Evolutionary conservation across 371 early-diverging fungal species (phyloP), one percentile per base, ranked within the genome.

Genomic region (Lichtheimia hyalospora): DNA sequence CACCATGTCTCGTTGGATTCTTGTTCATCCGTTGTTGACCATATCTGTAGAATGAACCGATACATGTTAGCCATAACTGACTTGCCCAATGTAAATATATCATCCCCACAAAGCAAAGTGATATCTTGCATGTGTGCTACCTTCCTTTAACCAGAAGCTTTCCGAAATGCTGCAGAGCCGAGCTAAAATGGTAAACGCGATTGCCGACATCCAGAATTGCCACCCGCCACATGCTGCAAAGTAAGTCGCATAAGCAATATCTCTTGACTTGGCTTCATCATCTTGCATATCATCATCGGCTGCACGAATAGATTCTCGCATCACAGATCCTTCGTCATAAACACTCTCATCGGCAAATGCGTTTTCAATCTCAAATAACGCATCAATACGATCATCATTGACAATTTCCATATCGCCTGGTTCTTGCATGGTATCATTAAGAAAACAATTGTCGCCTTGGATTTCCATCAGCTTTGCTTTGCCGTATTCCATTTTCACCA

Each of bases 101-200:
- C 5, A 8, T 8, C n/a, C 46, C 46, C 46, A 46, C 18, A 46
- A 46, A 20, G 20, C 16, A 46, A 46, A 46, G 14, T n/a, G 46
- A 34, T 14, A 53, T 8, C 28, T 40, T n/a, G 28, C 39, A 13
- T 28, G 8, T 50, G 48, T 57, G 48, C 62, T 74, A 68, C 70
- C 69, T 79, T 69, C 79, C 79, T 80, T 80, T 66, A 80, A 65
- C 81, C 81, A 80, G 69, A 68, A 77, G 57, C 70, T 75, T 59
- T 80, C 81, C 7, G 69, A 63, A 16, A 80, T 73, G 16, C 61
- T 69, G 21, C 69, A 56, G 6, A 71, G 13, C 15, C 81, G 63
- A 3, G 75, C 71, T 13, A 77, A 49, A 16, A 77, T 42, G 14
- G 66, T 73, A 39, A 80, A 77, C 8, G 57, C 25, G 10, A 71